phyloP scores from a whole-genome alignment of 257 asterid genomes.

The Phtheirospermum japonicum region DNA sequence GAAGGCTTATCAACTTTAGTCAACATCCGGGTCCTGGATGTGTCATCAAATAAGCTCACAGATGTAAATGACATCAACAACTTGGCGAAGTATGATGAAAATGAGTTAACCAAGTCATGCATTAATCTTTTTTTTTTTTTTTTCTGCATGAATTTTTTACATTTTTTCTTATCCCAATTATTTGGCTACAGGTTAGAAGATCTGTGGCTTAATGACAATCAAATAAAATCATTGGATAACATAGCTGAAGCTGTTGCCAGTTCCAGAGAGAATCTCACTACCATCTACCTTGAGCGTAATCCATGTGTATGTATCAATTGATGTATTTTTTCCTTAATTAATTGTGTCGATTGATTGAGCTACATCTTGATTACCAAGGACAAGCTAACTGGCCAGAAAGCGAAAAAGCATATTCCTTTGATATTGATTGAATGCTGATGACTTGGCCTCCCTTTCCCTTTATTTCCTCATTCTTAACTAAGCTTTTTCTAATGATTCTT shows the following conservation, averaged over 20 bases:
- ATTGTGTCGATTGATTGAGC: conserved; percentile 2
- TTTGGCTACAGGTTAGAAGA: conserved; percentile 73
- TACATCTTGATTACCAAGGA: background rate
- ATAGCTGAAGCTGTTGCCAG: conserved; percentile 70
- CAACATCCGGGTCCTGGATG: conserved; percentile 88
- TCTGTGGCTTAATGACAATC: conserved; percentile 96
- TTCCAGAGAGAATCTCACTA: conserved; percentile 68
- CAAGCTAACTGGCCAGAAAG: background rate
- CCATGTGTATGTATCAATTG: conserved; percentile 67
- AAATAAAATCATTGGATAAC: conserved; percentile 61
- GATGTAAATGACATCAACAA: conserved; percentile 60
- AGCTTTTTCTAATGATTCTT: conserved; percentile 17
- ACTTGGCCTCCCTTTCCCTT: background rate
- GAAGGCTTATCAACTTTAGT: conserved; percentile 81
- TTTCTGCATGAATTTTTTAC: background rate
- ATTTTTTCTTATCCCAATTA: conserved; percentile 23
- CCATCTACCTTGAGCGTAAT: conserved; percentile 94
- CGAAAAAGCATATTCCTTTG: background rate
- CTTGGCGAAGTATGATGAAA: conserved; percentile 52
- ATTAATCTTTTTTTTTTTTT: background rate
- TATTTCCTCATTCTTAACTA: background rate
- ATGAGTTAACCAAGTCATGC: conserved; percentile 18
- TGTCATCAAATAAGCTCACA: conserved; percentile 84
- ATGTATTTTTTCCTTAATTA: conserved; percentile 4
- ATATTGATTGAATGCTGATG: background rate